These are phyloP conservation scores for Mytilinidion resinicola DNA, from an alignment of 495 filamentous ascomycete species.

Conservation along the genomic window DNA sequence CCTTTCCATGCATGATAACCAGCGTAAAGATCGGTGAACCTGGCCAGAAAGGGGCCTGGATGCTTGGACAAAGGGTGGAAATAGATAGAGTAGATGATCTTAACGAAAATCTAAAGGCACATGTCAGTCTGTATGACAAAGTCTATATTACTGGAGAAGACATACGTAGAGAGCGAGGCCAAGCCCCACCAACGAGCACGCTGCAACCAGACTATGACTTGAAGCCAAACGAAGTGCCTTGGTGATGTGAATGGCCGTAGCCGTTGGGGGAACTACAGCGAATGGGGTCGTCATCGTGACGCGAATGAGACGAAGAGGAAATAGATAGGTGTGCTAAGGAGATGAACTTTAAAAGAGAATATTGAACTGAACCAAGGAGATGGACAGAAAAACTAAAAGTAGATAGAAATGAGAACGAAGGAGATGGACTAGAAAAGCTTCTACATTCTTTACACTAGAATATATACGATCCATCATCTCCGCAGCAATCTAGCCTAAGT, in stretches of 20 bases:
- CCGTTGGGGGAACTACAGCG: slow-evolving; percentile 1
- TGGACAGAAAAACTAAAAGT: neutral
- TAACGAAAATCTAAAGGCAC: neutral
- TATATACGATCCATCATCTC: neutral
- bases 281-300: slow-evolving; percentile 3
- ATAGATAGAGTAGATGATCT: slow-evolving; percentile 15
- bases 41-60: slow-evolving; percentile 13
- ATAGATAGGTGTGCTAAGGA: neutral
- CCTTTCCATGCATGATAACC: slow-evolving; percentile 11
- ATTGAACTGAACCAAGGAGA: no score
- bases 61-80: slow-evolving; percentile 13
- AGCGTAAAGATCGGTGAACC: slow-evolving; percentile 13
- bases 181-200: neutral
- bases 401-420: neutral
- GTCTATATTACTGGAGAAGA: neutral
- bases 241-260: neutral
- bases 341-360: neutral
- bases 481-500: neutral
- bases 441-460: neutral
- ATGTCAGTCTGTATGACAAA: neutral
- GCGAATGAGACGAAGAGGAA: slow-evolving; percentile 1
- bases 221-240: neutral
- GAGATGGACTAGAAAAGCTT: neutral
- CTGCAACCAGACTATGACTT: neutral
- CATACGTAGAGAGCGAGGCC: slow-evolving; percentile 2